phyloP scores from a whole-genome alignment of 352 stramenopile genomes.

The Pythium rishiriense region DNA sequence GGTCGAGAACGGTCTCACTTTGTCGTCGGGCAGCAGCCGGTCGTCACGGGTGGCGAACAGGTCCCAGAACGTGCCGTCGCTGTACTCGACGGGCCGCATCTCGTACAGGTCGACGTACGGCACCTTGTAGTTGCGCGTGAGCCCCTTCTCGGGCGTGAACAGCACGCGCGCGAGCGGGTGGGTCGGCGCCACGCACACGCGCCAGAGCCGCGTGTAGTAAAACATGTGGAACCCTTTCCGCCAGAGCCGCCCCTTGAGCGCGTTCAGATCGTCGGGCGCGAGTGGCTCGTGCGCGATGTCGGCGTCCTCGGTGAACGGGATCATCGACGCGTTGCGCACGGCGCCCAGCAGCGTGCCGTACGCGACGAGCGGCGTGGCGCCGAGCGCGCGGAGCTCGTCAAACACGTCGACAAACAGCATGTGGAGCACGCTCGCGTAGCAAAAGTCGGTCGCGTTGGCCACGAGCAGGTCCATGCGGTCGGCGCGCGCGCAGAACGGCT shows the following conservation, averaged over 20 bases:
- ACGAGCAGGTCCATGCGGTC: slow-evolving; percentile 34
- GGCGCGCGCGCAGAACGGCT: slow-evolving; percentile 26
- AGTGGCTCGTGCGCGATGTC: slow-evolving; percentile 32
- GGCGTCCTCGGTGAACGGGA: slow-evolving; percentile 45
- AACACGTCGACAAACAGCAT: slow-evolving; percentile 43
- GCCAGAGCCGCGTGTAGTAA: slow-evolving; percentile 34
- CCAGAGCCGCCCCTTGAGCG: slow-evolving; percentile 29
- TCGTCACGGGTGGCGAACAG: slow-evolving; percentile 18
- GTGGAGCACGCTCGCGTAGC: slow-evolving; percentile 38
- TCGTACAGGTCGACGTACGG: slow-evolving; percentile 51
- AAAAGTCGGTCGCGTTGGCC: slow-evolving; percentile 14
- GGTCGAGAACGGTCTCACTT: slow-evolving; percentile 33
- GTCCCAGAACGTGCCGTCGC: slow-evolving; percentile 6
- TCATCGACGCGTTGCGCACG: slow-evolving; percentile 36
- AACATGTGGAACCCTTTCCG: slow-evolving; percentile 47
- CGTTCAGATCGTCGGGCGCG: neutral
- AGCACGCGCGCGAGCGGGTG: slow-evolving; percentile 40
- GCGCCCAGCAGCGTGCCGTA: slow-evolving; percentile 44
- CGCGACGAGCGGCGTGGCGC: slow-evolving; percentile 23
- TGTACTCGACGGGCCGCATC: slow-evolving; percentile 23
- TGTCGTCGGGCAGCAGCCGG: slow-evolving; percentile 24
- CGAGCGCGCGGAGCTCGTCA: slow-evolving; percentile 22
- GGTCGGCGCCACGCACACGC: slow-evolving; percentile 45
- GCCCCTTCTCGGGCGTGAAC: slow-evolving; percentile 33
- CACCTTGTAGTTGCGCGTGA: slow-evolving; percentile 30